Conservation (phyloP, 2,329 filamentous ascomycete genomes). For the Akanthomyces lecanii region DNA sequence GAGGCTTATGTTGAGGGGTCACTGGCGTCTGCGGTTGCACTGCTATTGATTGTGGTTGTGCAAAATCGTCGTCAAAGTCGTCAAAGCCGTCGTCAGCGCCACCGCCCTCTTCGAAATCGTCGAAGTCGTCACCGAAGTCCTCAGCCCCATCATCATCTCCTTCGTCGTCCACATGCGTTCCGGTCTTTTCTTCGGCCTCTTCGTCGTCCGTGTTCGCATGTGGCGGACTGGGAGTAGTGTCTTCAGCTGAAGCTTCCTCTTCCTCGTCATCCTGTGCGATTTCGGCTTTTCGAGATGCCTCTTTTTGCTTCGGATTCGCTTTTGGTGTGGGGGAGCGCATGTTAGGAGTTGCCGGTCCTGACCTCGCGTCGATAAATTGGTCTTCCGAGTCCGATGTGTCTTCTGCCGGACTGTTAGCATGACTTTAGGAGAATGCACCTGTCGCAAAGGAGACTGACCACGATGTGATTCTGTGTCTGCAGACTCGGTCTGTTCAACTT, state of each 20-base stretch:
- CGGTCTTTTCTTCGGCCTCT: constrained; percentile 10
- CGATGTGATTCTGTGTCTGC: constrained; percentile 19
- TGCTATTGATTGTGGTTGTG: constrained; percentile 38
- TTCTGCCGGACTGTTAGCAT: constrained; percentile 23
- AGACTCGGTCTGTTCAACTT: background rate
- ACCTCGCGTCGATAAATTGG: constrained; percentile 65
- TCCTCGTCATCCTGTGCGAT: constrained; percentile 53
- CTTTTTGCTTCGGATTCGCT: constrained; percentile 55
- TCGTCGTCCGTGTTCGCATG: constrained; percentile 31
- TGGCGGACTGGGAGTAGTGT: background rate
- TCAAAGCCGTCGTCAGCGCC: constrained; percentile 55
- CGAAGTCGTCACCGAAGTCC: constrained; percentile 57
- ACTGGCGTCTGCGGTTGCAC: constrained; percentile 26
- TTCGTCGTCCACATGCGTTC: constrained; percentile 21
- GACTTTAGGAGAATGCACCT: background rate
- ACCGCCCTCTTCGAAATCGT: constrained; percentile 59
- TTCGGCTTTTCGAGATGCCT: constrained; percentile 50
- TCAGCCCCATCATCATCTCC: constrained; percentile 35
- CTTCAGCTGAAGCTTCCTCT: constrained; percentile 22
- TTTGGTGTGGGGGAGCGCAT: constrained; percentile 50
- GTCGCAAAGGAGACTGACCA: constrained; percentile 24
- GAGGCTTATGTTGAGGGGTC: constrained; percentile 33
- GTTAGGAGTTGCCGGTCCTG: constrained; percentile 41
- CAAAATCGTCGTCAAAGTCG: constrained; percentile 70
- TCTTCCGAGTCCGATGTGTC: constrained; percentile 63